These are phyloP conservation scores for Pyrenopolyporus hunteri DNA, from an alignment of 495 filamentous ascomycete genomes.

Conservation along the genomic window DNA sequence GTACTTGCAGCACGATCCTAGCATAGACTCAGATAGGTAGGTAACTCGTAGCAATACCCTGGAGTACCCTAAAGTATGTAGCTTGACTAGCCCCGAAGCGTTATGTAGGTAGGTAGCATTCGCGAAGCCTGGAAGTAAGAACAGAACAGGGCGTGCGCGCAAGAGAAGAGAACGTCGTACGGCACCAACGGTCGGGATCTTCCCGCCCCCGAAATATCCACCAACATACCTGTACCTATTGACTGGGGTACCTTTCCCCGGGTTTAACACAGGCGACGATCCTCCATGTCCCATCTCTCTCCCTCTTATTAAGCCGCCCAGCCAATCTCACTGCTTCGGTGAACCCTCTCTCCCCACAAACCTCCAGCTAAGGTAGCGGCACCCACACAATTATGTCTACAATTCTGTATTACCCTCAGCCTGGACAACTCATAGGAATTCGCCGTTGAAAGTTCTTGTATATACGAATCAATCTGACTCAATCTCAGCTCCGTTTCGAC, in stretches of 20 bases:
- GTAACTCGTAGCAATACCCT: constrained; percentile 25
- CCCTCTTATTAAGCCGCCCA: constrained; percentile 33
- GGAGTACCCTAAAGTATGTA: constrained; percentile 23
- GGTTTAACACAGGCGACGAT: constrained; percentile 36
- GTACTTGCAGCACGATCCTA: constrained; percentile 28
- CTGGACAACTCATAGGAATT: background rate
- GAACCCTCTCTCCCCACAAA: constrained; percentile 12
- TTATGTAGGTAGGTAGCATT: constrained; percentile 23
- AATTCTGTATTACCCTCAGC: background rate
- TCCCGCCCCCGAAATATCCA: constrained; percentile 34
- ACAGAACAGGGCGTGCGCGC: background rate
- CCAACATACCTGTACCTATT: constrained; percentile 11
- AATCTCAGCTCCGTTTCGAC: no score
- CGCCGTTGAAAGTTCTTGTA: constrained; percentile 1
- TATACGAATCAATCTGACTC: background rate
- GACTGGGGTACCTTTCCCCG: constrained; percentile 34
- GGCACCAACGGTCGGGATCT: constrained; percentile 33
- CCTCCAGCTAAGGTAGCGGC: constrained; percentile 6
- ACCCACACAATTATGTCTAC: background rate
- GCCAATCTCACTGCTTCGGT: constrained; percentile 22
- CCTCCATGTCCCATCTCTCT: constrained; percentile 9
- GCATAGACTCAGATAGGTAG: constrained; percentile 33
- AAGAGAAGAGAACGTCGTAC: background rate
- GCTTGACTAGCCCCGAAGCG: constrained; percentile 23
- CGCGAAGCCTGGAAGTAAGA: constrained; percentile 10